A percentile compares a stretch with the other conserved stretches of the same genome.
These are phyloP conservation scores for Carpinus fangiana DNA, from an alignment of 306 rosid genomes.

Conservation along the genomic window DNA sequence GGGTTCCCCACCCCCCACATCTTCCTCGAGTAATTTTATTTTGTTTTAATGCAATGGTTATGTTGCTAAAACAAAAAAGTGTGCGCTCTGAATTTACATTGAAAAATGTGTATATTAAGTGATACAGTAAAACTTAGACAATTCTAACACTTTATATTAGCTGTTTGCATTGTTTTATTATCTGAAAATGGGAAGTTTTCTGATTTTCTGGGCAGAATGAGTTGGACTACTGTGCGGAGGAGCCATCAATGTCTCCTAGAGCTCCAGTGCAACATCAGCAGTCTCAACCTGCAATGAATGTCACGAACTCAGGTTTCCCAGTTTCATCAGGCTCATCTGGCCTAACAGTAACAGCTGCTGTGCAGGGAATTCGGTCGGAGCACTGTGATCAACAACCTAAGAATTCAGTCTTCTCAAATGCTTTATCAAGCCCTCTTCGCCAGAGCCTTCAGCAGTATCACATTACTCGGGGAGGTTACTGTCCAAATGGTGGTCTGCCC, in stretches of 20 bases:
- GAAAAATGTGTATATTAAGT: background rate
- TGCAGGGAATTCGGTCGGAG: conserved; percentile 64
- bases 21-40: too few species aligned
- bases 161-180: conserved; percentile 16
- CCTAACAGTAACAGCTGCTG: conserved; percentile 42
- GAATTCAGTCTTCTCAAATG: conserved; percentile 77
- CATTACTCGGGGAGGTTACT: conserved; percentile 52
- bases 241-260: conserved; percentile 75
- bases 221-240: conserved; percentile 77
- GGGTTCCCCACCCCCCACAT: too few species aligned
- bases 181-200: conserved; percentile 5
- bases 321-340: conserved; percentile 53
- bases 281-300: conserved; percentile 51
- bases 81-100: background rate
- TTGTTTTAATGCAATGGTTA: too few species aligned
- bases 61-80: too few species aligned
- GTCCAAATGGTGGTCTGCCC: conserved; percentile 42
- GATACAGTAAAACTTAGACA: too few species aligned
- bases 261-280: conserved; percentile 59
- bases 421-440: conserved; percentile 78
- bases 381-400: conserved; percentile 67
- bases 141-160: background rate
- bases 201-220: conserved; percentile 57
- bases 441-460: conserved; percentile 80
- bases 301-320: conserved; percentile 49